phyloP scores from a whole-genome alignment of 2,329 filamentous ascomycete genomes.

The Epichloe baconii region DNA sequence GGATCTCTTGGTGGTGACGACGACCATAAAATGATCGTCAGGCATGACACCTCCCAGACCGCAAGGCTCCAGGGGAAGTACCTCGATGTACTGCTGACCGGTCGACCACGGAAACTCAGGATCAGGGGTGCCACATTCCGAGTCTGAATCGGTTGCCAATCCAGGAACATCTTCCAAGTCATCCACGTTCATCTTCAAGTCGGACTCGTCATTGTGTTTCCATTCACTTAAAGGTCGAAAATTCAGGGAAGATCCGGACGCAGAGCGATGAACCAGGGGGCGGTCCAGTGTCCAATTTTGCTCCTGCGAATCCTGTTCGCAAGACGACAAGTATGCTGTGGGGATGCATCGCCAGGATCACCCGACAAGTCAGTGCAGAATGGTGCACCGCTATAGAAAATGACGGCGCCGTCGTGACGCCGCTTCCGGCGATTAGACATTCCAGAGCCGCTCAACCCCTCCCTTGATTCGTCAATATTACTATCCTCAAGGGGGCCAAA shows the following conservation, averaged over 20 bases:
- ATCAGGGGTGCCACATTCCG: conserved; percentile 26
- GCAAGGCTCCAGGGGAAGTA: conserved; percentile 37
- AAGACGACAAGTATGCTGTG: conserved; percentile 35
- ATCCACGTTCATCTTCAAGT: conserved; percentile 18
- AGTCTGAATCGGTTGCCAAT: conserved; percentile 21
- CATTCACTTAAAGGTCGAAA: conserved; percentile 37
- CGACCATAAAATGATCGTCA: conserved; percentile 50
- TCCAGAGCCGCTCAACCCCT: conserved; percentile 34
- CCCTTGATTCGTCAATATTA: conserved; percentile 33
- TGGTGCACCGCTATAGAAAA: conserved; percentile 68
- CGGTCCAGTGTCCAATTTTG: conserved; percentile 9
- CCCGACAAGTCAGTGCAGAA: conserved; percentile 74
- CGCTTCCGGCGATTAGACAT: conserved; percentile 37
- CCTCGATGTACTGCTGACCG: conserved; percentile 24
- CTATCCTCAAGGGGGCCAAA: conserved; percentile 34
- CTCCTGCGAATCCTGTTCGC: conserved; percentile 22
- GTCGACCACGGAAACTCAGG: conserved; percentile 35
- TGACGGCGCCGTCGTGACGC: conserved; percentile 58
- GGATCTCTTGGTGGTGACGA: conserved; percentile 36
- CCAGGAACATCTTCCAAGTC: conserved; percentile 14
- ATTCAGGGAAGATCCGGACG: conserved; percentile 37
- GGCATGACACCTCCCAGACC: conserved; percentile 47
- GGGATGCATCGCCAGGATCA: conserved; percentile 39
- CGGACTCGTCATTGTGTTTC: conserved; percentile 5
- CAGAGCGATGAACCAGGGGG: conserved; percentile 23